Base-by-base conservation (phyloP, 2,329 filamentous ascomycete genomes). In the Sporothrix phasma region DNA sequence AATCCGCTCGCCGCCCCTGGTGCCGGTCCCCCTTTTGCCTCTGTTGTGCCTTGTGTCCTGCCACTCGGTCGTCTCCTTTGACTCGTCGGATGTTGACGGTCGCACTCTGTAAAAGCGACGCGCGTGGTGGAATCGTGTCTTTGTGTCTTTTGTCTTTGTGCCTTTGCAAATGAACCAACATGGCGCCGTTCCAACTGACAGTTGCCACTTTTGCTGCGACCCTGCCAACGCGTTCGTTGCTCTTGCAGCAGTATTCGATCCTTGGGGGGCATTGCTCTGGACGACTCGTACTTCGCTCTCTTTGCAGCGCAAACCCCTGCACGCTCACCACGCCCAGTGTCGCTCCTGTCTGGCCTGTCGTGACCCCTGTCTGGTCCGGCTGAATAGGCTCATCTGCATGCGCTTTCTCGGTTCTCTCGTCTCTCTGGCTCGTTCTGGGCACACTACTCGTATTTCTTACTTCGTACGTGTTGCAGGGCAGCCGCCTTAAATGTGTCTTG, bases 21-120 rank as follows among this genome's bases (percentile, higher is more conserved):
- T 62, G 64, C 53, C 53, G 29, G 41, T 39, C 62, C 60, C 53
- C 62, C 31, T 43, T 46, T 58, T 47, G 47, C 11, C 19, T 19
- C 34, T 53, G 46, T 11, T 34, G 51, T 24, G 29, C 31, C 47
- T 53, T 53, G 26, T 56, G 31, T 11, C 31, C 19, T 56, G n/a
- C 19, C 5, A 34, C 22, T 43, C 58, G 26, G 41, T 22, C 49
- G 31, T 65, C 41, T 39, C 51, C 41, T 49, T 41, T 19, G 24
- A n/a, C 34, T n/a, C 58, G 19, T 47, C 58, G 24, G 39, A 47
- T 43, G 37, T 43, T 43, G 19, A 11, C 15, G 15, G 54, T 58
- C 39, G 39, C 54, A 11, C 15, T 29, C 37, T 29, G 37, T 43
- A n/a, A 39, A 39, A 39, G 17, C 24, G 22, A 22, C 51, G 13